Percentiles rank a stretch among this genome's conserved stretches.
Evolutionary conservation across 495 filamentous ascomycete species (phyloP).

Genomic region (Penicillium crystallinum): DNA sequence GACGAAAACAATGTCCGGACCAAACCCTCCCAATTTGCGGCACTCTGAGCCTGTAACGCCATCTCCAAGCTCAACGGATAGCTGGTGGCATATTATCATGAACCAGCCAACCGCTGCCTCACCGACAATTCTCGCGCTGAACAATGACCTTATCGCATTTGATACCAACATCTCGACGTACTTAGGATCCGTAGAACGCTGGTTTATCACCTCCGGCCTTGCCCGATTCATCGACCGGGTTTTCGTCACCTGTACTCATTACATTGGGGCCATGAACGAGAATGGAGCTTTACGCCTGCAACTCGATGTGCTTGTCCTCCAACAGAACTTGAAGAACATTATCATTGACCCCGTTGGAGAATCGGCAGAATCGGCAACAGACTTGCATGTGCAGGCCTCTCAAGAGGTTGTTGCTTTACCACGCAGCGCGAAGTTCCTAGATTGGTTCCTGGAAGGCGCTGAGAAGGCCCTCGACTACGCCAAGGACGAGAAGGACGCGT

Average conservation of each 20-base stretch:
- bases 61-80: conserved; percentile 49
- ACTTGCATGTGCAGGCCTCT: conserved; percentile 1
- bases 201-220: conserved; percentile 70
- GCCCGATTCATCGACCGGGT: conserved; percentile 64
- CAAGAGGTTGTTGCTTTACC: conserved; percentile 58
- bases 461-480: conserved; percentile 63
- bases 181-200: conserved; percentile 54
- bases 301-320: conserved; percentile 86
- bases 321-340: conserved; percentile 92
- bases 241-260: conserved; percentile 58
- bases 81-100: conserved; percentile 67
- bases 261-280: conserved; percentile 65
- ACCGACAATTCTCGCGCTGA: conserved; percentile 68
- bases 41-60: conserved; percentile 41
- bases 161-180: conserved; percentile 72
- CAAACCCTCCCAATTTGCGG: conserved; percentile 32
- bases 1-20: conserved; percentile 43
- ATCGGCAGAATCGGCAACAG: not conserved
- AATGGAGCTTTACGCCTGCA: conserved; percentile 76
- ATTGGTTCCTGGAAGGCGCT: conserved; percentile 72
- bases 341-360: conserved; percentile 36
- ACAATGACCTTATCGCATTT: conserved; percentile 73
- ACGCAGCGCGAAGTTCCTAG: conserved; percentile 69
- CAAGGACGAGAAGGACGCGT: conserved; percentile 48
- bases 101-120: conserved; percentile 76